A percentile compares a stretch with the other conserved stretches of the same genome.
Conservation (phyloP, 192 early-diverging fungal species). For the Rhizophagus clarus region DNA sequence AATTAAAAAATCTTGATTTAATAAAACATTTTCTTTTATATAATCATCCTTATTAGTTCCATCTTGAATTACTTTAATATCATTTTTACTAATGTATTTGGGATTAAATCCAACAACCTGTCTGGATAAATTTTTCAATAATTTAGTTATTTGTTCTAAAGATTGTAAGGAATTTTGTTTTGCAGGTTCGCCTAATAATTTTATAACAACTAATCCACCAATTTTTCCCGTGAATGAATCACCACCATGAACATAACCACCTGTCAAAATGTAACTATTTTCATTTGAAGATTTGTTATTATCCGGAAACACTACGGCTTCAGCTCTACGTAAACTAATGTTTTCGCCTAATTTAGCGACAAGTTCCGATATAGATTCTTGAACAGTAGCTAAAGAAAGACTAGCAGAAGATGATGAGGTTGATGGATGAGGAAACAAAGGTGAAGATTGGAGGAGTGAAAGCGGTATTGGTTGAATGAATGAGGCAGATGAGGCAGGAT, state of each 20-base stretch:
- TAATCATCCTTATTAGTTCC: conserved; percentile 47
- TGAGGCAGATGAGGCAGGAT: conserved; percentile 21
- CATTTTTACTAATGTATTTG: conserved; percentile 51
- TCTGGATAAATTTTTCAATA: conserved; percentile 78
- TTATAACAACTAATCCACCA: conserved; percentile 75
- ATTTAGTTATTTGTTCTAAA: conserved; percentile 47
- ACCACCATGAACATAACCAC: conserved; percentile 78
- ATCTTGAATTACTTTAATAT: conserved; percentile 40
- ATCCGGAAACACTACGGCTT: conserved; percentile 43
- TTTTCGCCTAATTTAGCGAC: conserved; percentile 93
- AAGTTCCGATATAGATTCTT: conserved; percentile 67
- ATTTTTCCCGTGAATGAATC: conserved; percentile 72
- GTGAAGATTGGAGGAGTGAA: conserved; percentile 44
- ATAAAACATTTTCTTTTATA: conserved; percentile 60
- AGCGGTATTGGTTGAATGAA: conserved; percentile 45
- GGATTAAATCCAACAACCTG: conserved; percentile 87
- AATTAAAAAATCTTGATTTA: conserved; percentile 73
- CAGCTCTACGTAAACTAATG: conserved; percentile 74
- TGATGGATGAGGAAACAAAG: conserved; percentile 56
- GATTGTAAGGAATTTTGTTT: conserved; percentile 26
- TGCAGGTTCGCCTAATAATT: conserved; percentile 32
- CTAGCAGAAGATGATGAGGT: conserved; percentile 17
- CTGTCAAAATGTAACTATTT: conserved; percentile 46
- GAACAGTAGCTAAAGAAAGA: conserved; percentile 45
- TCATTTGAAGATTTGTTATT: conserved; percentile 26